phyloP scores from a whole-genome alignment of 306 rosid genomes.

The Vigna nakashimae region DNA sequence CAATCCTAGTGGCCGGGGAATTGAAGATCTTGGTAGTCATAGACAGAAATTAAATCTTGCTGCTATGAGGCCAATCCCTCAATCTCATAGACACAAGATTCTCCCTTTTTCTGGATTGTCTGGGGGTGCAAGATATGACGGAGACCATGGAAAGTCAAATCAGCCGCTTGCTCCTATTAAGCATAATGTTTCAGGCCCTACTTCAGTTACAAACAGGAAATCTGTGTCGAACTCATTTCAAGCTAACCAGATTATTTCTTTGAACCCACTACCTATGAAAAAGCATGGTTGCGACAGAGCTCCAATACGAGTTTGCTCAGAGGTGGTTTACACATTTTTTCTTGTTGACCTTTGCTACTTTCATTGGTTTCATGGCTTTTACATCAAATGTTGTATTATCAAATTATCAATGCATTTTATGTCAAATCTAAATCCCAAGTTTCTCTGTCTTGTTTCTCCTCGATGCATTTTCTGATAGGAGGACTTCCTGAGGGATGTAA shows the following conservation, averaged over 20 bases:
- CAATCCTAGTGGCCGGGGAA: conserved; percentile 43
- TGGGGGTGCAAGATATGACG: conserved; percentile 70
- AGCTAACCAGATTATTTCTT: conserved; percentile 82
- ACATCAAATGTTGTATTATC: conserved; percentile 13
- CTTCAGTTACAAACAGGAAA: conserved; percentile 73
- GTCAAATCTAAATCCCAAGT: conserved; percentile 10
- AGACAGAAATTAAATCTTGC: conserved; percentile 73
- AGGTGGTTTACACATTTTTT: conserved; percentile 60
- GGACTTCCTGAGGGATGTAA: conserved; percentile 91
- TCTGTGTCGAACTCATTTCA: conserved; percentile 75
- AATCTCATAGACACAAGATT: conserved; percentile 70
- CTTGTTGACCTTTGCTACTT: conserved; percentile 20
- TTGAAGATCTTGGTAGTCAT: conserved; percentile 45
- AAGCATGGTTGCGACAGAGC: conserved; percentile 94
- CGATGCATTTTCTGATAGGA: conserved; percentile 56
- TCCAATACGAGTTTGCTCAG: conserved; percentile 80
- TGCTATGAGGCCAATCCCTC: conserved; percentile 92
- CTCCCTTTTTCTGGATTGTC: conserved; percentile 78
- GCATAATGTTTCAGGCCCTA: conserved; percentile 67
- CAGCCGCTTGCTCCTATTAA: conserved; percentile 61
- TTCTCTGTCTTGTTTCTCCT: conserved; percentile 11
- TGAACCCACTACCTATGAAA: conserved; percentile 92
- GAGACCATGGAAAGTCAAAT: conserved; percentile 71
- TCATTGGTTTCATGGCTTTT: not conserved
- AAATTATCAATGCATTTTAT: conserved; percentile 18